phyloP scores from a whole-genome alignment of 2,329 filamentous ascomycete species.

The Tolypocladium ovalisporum region DNA sequence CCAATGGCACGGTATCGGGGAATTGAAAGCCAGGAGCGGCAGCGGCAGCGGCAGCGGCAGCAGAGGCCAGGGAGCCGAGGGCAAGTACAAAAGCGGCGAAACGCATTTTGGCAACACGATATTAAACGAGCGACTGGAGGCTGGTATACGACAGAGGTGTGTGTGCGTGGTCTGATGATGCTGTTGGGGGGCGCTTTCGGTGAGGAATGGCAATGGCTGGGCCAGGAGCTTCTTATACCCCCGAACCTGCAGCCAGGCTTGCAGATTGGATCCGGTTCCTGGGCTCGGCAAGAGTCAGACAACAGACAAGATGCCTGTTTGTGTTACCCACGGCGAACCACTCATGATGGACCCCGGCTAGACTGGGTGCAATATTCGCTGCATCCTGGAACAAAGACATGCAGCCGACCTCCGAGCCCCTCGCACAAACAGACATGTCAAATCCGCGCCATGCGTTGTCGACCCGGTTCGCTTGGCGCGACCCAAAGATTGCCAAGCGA shows the following conservation, averaged over 20 bases:
- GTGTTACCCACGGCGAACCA: not conserved
- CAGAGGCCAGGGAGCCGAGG: conserved; percentile 16
- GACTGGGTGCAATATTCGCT: not conserved
- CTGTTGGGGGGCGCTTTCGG: not conserved
- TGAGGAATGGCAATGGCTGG: not conserved
- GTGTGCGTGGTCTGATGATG: not conserved
- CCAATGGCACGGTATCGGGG: conserved; percentile 19
- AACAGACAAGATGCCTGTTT: not conserved
- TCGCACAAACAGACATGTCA: not conserved
- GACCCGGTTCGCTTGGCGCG: not conserved
- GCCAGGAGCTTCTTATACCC: conserved; percentile 1
- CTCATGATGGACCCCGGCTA: not conserved
- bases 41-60: conserved; percentile 10
- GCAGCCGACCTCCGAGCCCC: not conserved
- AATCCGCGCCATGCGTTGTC: not conserved
- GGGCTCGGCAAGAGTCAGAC: not conserved
- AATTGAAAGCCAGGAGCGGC: conserved; percentile 13
- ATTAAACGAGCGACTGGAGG: conserved; percentile 4
- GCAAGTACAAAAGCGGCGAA: conserved; percentile 13
- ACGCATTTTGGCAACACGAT: conserved; percentile 14
- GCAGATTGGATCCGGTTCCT: not conserved
- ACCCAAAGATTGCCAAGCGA: not conserved
- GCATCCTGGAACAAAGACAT: not conserved
- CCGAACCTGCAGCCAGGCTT: not conserved
- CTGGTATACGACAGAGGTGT: not conserved